phyloP scores from a whole-genome alignment of 768 basidiomycete species.

The Atractiella rhizophila region DNA sequence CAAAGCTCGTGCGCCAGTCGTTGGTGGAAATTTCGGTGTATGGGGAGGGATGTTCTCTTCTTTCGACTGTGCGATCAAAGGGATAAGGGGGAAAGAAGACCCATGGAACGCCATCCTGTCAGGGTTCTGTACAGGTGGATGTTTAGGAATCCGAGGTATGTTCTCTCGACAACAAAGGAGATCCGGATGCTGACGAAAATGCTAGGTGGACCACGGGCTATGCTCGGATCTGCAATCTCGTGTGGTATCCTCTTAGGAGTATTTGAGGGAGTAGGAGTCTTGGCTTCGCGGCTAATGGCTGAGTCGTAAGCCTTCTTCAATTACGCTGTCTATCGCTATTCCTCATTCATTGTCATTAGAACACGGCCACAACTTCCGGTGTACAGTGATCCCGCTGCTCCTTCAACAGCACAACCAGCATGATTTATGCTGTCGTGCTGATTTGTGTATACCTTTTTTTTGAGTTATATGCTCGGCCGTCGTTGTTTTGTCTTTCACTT shows the following conservation, averaged over 20 bases:
- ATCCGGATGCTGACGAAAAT: not conserved
- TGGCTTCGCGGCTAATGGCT: conserved; percentile 66
- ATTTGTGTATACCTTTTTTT: too few species aligned
- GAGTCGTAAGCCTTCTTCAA: too few species aligned
- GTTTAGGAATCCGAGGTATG: conserved; percentile 61
- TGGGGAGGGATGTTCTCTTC: conserved; percentile 86
- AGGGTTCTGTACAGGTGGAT: conserved; percentile 95
- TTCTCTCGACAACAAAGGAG: not conserved
- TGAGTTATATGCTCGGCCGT: too few species aligned
- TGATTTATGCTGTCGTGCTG: too few species aligned
- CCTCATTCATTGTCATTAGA: too few species aligned
- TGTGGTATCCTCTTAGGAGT: conserved; percentile 77
- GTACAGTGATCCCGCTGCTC: too few species aligned
- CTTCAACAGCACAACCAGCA: too few species aligned
- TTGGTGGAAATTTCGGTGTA: conserved; percentile 53
- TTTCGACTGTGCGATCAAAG: conserved; percentile 90
- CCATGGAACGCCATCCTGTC: conserved; percentile 95
- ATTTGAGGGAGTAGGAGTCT: conserved; percentile 75
- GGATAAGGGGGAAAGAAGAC: conserved; percentile 18
- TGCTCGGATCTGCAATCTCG: conserved; percentile 72
- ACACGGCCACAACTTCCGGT: too few species aligned
- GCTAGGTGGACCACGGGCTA: conserved; percentile 75
- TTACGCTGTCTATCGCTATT: too few species aligned
- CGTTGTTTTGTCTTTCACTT: too few species aligned
- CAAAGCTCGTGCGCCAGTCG: conserved; percentile 92